Base-by-base conservation (phyloP, 495 filamentous ascomycete species). In the Aspergillus baeticus region DNA sequence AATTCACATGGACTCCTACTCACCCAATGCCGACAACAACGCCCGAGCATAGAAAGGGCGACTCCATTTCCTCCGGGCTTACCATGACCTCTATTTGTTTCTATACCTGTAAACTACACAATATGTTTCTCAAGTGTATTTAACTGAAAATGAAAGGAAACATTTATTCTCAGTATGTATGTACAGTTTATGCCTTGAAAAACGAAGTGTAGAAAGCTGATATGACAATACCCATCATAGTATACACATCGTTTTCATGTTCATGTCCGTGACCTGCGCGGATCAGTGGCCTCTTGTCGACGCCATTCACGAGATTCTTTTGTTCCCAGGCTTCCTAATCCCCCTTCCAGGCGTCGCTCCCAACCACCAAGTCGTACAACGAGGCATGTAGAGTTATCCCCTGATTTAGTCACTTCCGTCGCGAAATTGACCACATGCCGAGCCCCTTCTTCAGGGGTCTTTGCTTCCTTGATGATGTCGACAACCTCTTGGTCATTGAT, bases 331-430 rank as follows among this genome's bases (percentile, higher is more conserved):
- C 90, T 91, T 1, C 94, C 94, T 46, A 92, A 69, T 0, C 94
- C 94, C 0, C 95, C 95, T 68, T 96, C 89, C 44, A 79, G 82
- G 63, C 94, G 83, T 65, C 93, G 84, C 76, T 98, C 94, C 94
- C 94, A 98, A 0, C 95, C 94, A 8, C 94, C 94, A 8, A 98
- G 77, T 49, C 94, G 78, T 20, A 98, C 84, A 5, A 97, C 93
- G 4, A 97, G 72, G 65, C 89, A 93, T n/a, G 95, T 98, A 10
- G 92, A 90, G 78, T 98, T 98, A 69, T 98, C 93, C 0, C 87
- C 93, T 49, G 91, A 87, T 7, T 67, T 78, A 17, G 80, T 84
- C 13, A 95, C 86, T 75, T 98, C 95, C 4, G 87, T 92, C 2
- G 93, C 92, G 64, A 91, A 96, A 31, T 81, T 81, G 26, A 95